phyloP scores from a whole-genome alignment of 257 asterid genomes.

The Solanum appendiculatum region DNA sequence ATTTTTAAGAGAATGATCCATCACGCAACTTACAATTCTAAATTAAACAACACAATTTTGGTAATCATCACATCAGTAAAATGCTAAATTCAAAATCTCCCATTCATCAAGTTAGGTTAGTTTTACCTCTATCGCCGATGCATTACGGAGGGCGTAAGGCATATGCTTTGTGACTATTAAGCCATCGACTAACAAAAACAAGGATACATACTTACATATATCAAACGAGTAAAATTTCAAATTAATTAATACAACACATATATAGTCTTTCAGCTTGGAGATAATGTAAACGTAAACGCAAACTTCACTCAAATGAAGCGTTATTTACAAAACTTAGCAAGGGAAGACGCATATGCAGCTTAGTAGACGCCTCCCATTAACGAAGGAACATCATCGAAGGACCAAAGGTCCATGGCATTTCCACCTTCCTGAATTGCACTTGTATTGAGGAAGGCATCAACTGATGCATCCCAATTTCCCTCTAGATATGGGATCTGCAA shows the following conservation, averaged over 20 bases:
- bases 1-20: neutral
- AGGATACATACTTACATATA: neutral
- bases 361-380: constrained; percentile 49
- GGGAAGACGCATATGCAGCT: constrained; percentile 1
- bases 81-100: neutral
- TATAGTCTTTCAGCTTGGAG: neutral
- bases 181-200: constrained; percentile 14
- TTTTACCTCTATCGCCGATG: constrained; percentile 22
- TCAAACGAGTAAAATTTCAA: neutral
- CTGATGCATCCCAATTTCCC: constrained; percentile 68
- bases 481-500: constrained; percentile 59
- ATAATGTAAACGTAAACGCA: neutral
- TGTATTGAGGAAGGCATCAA: constrained; percentile 59
- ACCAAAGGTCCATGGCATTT: constrained; percentile 64
- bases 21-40: neutral
- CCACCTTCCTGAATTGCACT: constrained; percentile 44
- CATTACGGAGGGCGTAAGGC: constrained; percentile 28
- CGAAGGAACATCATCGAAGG: constrained; percentile 50
- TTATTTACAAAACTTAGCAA: constrained; percentile 49
- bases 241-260: neutral
- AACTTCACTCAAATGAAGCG: constrained; percentile 53
- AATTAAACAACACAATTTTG: neutral
- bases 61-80: constrained; percentile 7
- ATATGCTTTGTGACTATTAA: constrained; percentile 20
- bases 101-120: constrained; percentile 11